Evolutionary conservation across 2,329 filamentous ascomycete species (phyloP).

Genomic region (Colletotrichum godetiae): DNA sequence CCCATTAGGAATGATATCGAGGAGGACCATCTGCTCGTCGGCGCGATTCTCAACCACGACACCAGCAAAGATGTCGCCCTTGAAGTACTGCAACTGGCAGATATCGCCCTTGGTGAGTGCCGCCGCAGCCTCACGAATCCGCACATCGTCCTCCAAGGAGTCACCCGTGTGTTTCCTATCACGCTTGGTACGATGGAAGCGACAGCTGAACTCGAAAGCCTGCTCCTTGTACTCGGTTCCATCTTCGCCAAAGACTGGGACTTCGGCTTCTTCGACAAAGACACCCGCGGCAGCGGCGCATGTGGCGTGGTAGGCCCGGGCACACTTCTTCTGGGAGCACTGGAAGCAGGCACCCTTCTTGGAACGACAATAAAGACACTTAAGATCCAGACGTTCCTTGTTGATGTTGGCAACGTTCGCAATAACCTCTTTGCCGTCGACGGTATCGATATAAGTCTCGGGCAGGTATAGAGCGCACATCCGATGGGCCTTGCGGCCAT

Average conservation of each 20-base stretch:
- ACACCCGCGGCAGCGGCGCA: slow-evolving; percentile 94
- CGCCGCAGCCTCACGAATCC: slow-evolving; percentile 75
- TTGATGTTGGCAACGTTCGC: slow-evolving; percentile 84
- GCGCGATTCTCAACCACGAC: slow-evolving; percentile 85
- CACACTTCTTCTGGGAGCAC: slow-evolving; percentile 94
- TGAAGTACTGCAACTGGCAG: slow-evolving; percentile 86
- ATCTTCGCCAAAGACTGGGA: slow-evolving; percentile 89
- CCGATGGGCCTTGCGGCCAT: slow-evolving; percentile 87
- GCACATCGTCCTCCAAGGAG: slow-evolving; percentile 75
- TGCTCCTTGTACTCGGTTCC: slow-evolving; percentile 93
- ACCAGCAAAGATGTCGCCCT: slow-evolving; percentile 91
- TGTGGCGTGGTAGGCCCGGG: slow-evolving; percentile 92
- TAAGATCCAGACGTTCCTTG: slow-evolving; percentile 88
- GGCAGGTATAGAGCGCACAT: slow-evolving; percentile 92
- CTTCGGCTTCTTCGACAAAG: slow-evolving; percentile 86
- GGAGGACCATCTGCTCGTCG: slow-evolving; percentile 79
- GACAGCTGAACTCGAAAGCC: slow-evolving; percentile 92
- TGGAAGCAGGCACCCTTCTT: slow-evolving; percentile 97
- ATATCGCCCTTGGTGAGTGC: slow-evolving; percentile 78
- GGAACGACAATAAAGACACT: slow-evolving; percentile 94
- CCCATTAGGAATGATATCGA: slow-evolving; percentile 88
- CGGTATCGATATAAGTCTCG: slow-evolving; percentile 85
- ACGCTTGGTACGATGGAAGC: slow-evolving; percentile 91
- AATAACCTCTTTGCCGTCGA: slow-evolving; percentile 78
- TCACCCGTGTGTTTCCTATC: slow-evolving; percentile 79